Evolutionary conservation across 805 yeast species (phyloP).

Genomic region (Pichia kluyveri): DNA sequence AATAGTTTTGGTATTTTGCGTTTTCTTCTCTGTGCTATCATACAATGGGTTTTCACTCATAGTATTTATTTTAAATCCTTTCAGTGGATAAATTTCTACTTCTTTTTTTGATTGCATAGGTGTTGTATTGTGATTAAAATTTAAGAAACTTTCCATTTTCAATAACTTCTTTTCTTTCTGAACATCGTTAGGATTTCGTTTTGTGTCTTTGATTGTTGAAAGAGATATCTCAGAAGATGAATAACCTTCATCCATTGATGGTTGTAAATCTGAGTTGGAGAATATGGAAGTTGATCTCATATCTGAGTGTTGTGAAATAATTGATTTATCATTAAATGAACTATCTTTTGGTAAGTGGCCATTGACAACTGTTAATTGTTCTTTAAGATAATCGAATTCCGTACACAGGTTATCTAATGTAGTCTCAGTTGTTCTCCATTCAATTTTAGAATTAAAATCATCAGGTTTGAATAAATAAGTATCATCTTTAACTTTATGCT

Average conservation of each 20-base stretch:
- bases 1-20: not conserved
- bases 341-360: constrained; percentile 1
- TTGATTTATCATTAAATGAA: not conserved
- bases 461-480: not conserved
- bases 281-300: constrained; percentile 4
- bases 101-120: not conserved
- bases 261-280: constrained; percentile 2
- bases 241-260: constrained; percentile 5
- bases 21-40: not conserved
- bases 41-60: constrained; percentile 2
- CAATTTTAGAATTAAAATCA: constrained; percentile 21
- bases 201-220: not conserved
- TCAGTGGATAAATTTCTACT: not conserved
- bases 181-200: not conserved
- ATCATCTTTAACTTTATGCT: constrained; percentile 3
- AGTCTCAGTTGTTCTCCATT: constrained; percentile 38
- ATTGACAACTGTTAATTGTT: constrained; percentile 18
- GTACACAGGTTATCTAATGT: constrained; percentile 34
- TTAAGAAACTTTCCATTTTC: constrained; percentile 25
- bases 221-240: not conserved
- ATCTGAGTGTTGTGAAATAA: not conserved
- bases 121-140: constrained; percentile 3
- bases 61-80: constrained; percentile 5
- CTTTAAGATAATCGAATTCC: constrained; percentile 31
- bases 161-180: constrained; percentile 12